phyloP scores from a whole-genome alignment of 2,329 filamentous ascomycete species.

The Dryadomyces quercus-mongolicae region DNA sequence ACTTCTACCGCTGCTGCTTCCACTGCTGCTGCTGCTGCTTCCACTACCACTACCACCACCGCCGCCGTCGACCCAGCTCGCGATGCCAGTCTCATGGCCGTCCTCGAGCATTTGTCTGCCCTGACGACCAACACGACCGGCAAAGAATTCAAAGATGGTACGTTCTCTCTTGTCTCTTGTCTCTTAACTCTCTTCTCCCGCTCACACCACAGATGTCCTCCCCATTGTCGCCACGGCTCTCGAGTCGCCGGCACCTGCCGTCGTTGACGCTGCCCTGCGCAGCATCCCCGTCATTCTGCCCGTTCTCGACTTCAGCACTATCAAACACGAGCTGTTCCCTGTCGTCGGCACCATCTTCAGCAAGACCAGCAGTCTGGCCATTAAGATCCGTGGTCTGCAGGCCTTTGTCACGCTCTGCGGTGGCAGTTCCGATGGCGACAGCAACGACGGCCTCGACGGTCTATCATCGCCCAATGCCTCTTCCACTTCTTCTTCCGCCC shows the following conservation, averaged over 20 bases:
- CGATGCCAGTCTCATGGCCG: conserved; percentile 83
- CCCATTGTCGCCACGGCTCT: conserved; percentile 76
- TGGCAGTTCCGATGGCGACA: conserved; percentile 44
- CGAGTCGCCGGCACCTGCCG: conserved; percentile 76
- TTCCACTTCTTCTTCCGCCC: conserved; percentile 56
- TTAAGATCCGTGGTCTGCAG: conserved; percentile 86
- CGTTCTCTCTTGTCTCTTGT: conserved; percentile 15
- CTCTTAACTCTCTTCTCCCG: not conserved
- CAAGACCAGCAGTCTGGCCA: conserved; percentile 83
- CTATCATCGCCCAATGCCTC: conserved; percentile 47
- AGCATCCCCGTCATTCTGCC: conserved; percentile 72
- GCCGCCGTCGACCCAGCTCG: conserved; percentile 69
- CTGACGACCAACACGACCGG: conserved; percentile 74
- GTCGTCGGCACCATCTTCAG: conserved; percentile 83
- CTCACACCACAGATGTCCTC: conserved; percentile 54
- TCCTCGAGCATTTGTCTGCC: conserved; percentile 69
- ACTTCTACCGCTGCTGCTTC: conserved; percentile 14
- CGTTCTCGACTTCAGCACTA: conserved; percentile 86
- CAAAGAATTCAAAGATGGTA: conserved; percentile 89
- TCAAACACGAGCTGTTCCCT: conserved; percentile 94
- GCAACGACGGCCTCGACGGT: conserved; percentile 50
- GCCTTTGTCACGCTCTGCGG: conserved; percentile 86
- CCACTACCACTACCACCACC: not conserved
- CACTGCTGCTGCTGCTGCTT: conserved; percentile 19
- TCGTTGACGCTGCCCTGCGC: conserved; percentile 76